These are phyloP conservation scores for Clavispora phyllophila DNA, from an alignment of 805 yeast species.

Conservation along the genomic window DNA sequence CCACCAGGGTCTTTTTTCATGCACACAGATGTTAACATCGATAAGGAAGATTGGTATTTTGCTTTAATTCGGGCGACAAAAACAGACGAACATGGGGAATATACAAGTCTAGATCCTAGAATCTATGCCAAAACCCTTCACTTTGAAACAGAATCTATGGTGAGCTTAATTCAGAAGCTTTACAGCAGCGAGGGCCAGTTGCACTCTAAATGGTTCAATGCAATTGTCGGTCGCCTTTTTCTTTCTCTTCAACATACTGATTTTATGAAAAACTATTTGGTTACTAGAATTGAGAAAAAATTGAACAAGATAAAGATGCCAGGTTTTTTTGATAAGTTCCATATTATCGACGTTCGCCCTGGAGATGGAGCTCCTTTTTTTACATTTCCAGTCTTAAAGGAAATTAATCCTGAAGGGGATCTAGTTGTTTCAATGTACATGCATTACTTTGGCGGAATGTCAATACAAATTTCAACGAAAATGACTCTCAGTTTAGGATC, in stretches of 20 bases:
- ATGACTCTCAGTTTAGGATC: constrained; percentile 71
- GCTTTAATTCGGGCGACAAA: constrained; percentile 75
- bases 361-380: constrained; percentile 81
- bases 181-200: constrained; percentile 81
- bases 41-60: constrained; percentile 93
- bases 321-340: constrained; percentile 79
- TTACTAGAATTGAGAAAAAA: constrained; percentile 61
- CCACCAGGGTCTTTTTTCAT: constrained; percentile 49
- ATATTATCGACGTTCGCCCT: constrained; percentile 63
- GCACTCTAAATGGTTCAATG: constrained; percentile 88
- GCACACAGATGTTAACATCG: constrained; percentile 71
- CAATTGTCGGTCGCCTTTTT: constrained; percentile 77
- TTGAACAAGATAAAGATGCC: constrained; percentile 78
- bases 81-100: constrained; percentile 18
- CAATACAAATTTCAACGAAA: constrained; percentile 75
- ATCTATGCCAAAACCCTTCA: constrained; percentile 69
- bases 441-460: constrained; percentile 69
- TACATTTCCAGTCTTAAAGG: constrained; percentile 64
- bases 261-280: constrained; percentile 52
- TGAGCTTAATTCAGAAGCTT: constrained; percentile 67
- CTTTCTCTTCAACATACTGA: constrained; percentile 71
- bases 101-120: constrained; percentile 38
- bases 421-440: constrained; percentile 57
- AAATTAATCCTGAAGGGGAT: constrained; percentile 76
- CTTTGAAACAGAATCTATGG: constrained; percentile 64